A percentile compares a stretch with the other conserved stretches of the same genome.
Evolutionary conservation across 257 asterid genomes (phyloP).

Genomic region (Solanum commersonii): DNA sequence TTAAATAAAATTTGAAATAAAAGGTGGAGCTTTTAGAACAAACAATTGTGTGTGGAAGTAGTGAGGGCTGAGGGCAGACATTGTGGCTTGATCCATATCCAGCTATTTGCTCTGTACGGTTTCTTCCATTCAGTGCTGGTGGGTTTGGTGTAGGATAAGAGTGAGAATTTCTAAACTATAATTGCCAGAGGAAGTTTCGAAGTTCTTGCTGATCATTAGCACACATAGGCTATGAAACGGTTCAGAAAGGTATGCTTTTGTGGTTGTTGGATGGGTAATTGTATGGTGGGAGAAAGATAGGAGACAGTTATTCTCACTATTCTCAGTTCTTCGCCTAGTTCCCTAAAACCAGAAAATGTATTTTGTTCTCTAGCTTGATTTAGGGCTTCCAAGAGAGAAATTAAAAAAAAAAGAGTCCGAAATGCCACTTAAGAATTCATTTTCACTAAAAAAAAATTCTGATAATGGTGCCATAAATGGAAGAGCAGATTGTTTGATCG

Average conservation of each 20-base stretch:
- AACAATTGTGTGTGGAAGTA: neutral
- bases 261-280: neutral
- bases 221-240: neutral
- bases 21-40: neutral
- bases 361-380: neutral
- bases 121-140: neutral
- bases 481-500: neutral
- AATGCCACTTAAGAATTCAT: neutral
- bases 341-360: neutral
- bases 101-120: neutral
- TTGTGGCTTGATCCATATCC: neutral
- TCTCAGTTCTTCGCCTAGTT: neutral
- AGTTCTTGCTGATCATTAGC: neutral
- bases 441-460: neutral
- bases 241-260: neutral
- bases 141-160: neutral
- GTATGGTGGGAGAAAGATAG: neutral
- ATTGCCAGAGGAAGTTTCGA: neutral
- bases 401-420: neutral
- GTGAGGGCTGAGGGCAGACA: neutral
- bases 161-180: neutral
- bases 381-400: neutral
- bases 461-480: neutral
- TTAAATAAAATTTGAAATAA: neutral
- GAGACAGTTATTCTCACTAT: neutral